Base-by-base conservation (phyloP, 768 basidiomycete genomes). In the Lentinus brumalis region DNA sequence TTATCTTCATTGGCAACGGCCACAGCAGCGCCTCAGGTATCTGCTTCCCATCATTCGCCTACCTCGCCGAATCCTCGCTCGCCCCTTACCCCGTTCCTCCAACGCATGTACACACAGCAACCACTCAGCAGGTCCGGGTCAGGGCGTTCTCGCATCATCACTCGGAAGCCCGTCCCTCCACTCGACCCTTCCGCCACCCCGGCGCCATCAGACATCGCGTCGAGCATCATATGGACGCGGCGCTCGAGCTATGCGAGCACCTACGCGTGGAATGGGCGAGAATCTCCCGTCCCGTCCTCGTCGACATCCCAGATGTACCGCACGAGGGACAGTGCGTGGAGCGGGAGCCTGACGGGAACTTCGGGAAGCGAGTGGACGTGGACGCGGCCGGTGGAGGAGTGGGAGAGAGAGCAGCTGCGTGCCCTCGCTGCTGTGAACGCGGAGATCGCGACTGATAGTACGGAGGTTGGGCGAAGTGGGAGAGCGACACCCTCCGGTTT, bases 281-380 rank as follows among this genome's bases (percentile, higher is more conserved):
- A 14, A 11, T 58, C 57, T 6, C 49, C 57, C 30, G 57, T 52
- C 40, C 57, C 57, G 50, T 58, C 57, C 38, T 51, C 57, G 21
- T 26, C 52, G 30, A 55, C 61, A 4, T 57, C 56, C 45, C 56
- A 62, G 53, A 62, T 62, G 61, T 62, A 62, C 47, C 52, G 61
- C 32, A 38, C 21, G 1, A 41, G 53, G 53, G 62, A 63, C 62
- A 56, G 53, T 44, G 46, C 54, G 53, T 52, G 57, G 42, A 29
- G 35, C 35, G 35, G 35, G 35, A 35, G 35, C 35, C 35, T 35
- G 7, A 35, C 35, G 7, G 35, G 21, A 26, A 26, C 21, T 26
- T 26, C 21, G 21, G 21, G 35, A 11, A 35, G 32, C 35, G 35
- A 45, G 11, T 44, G 41, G 53, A 53, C n/a, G 18, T 53, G 38